Percentiles rank a stretch among this genome's conserved stretches.
Conservation (phyloP, 1,284 basidiomycete genomes). For the Ceratorhiza oryzae-sativae region DNA sequence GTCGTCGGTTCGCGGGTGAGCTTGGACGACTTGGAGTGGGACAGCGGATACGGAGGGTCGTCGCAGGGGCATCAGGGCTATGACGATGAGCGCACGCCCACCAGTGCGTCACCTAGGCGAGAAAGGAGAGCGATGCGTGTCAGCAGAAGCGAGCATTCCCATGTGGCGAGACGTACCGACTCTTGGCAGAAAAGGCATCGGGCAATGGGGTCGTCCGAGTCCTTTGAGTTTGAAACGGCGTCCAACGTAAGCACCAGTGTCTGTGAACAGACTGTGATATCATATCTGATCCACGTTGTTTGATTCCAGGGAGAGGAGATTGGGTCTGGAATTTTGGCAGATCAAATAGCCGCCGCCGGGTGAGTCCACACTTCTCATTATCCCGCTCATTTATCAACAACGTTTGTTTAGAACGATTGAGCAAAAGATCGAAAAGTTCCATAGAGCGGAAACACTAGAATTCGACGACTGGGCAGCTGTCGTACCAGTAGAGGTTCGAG, state of each 20-base stretch:
- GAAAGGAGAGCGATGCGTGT: neutral
- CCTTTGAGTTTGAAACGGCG: constrained; percentile 22
- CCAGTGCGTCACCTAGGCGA: neutral
- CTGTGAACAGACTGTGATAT: neutral
- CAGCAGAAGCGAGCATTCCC: constrained; percentile 25
- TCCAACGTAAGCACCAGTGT: constrained; percentile 4
- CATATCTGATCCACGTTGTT: neutral
- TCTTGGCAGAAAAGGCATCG: constrained; percentile 21
- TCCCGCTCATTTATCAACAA: too few relatives aligned
- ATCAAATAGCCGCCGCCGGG: constrained; percentile 18
- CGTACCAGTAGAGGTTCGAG: constrained; percentile 16
- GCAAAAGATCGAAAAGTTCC: constrained; percentile 18
- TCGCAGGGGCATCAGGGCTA: constrained; percentile 21
- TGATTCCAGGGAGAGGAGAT: constrained; percentile 25
- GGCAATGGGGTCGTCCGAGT: constrained; percentile 23
- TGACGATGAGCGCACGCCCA: neutral
- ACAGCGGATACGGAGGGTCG: constrained; percentile 36
- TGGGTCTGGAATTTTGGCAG: constrained; percentile 29
- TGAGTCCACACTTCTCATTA: too few relatives aligned
- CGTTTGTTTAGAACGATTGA: neutral
- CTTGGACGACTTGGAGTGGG: constrained; percentile 19
- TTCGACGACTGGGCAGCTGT: constrained; percentile 34
- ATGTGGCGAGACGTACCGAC: neutral
- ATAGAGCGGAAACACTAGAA: neutral
- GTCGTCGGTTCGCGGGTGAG: constrained; percentile 5